A percentile compares a stretch with the other conserved stretches of the same genome.
Conservation (phyloP, 2,329 filamentous ascomycete genomes). For the Trichoderma hamatum region DNA sequence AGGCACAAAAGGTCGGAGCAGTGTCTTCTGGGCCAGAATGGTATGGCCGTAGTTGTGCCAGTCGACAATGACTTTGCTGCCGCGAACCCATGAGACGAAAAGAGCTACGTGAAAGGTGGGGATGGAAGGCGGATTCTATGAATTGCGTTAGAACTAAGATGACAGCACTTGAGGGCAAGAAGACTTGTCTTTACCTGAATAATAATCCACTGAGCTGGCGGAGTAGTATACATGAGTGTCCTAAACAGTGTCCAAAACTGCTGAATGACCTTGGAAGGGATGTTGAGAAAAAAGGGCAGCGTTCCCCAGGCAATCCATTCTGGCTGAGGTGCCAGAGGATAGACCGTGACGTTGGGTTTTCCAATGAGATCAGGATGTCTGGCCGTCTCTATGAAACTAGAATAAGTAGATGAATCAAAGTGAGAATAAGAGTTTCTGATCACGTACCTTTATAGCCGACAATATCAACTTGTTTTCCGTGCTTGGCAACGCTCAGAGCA, state of each 20-base stretch:
- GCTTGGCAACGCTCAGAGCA: constrained; percentile 84
- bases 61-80: constrained; percentile 84
- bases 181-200: constrained; percentile 61
- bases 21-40: constrained; percentile 70
- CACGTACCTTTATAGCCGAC: constrained; percentile 79
- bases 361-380: constrained; percentile 75
- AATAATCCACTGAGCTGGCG: constrained; percentile 81
- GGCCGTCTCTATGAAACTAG: constrained; percentile 66
- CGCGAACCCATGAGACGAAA: constrained; percentile 72
- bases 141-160: background rate
- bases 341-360: constrained; percentile 69
- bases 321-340: constrained; percentile 71
- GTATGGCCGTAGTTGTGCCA: constrained; percentile 99
- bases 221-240: constrained; percentile 72
- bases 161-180: background rate
- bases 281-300: constrained; percentile 75
- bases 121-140: constrained; percentile 88
- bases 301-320: constrained; percentile 66
- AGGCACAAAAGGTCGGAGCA: constrained; percentile 73
- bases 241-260: constrained; percentile 74
- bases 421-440: background rate
- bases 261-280: constrained; percentile 82
- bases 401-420: background rate
- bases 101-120: constrained; percentile 81
- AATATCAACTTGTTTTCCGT: constrained; percentile 78